Evolutionary conservation across 2,329 filamentous ascomycete genomes (phyloP), one percentile per base, ranked within the genome.

Genomic region (Raffaelea arxii): DNA sequence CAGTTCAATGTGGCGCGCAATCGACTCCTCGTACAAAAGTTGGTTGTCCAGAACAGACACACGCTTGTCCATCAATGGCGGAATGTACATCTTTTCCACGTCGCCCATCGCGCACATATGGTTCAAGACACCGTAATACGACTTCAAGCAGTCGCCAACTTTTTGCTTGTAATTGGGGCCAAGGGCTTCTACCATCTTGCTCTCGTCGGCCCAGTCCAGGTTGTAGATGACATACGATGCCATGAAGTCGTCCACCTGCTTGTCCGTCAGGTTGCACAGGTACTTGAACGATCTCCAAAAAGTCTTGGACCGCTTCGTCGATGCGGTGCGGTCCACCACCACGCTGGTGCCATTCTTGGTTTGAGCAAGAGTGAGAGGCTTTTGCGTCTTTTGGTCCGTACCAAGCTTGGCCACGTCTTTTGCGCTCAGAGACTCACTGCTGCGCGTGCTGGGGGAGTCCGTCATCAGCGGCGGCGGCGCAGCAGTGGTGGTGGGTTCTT

Each of bases 11-110:
- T 73, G 65, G 19, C 61, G 59, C 14, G 71, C 69, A 43, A 75
- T 64, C 10, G 69, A 68, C 54, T 72, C 68, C 57, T 76, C 72
- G 52, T 71, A 73, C 14, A 75, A 63, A 41, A 75, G 61, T 58
- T 76, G 72, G 52, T 75, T 75, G 52, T 73, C 71, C 11, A 67
- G 58, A 1, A 74, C 69, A 1, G 64, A 69, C 5, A 68, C 68
- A 49, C 68, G 67, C 53, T 63, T 65, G 57, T 72, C 70, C 70
- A 75, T 72, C 44, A 70, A 64, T 2, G 72, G 72, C 12, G 72
- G 72, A 46, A 75, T 75, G 56, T 75, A 76, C 72, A 76, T 76
- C 59, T 75, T 75, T 55, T 75, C 72, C n/a, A 75, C 71, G 38
- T 74, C 70, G 27, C 72, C 72, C 11, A 75, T 64, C 23, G 71